A percentile compares a stretch with the other conserved stretches of the same genome.
These are phyloP conservation scores for Xylariaceae sp. DNA, from an alignment of 2,329 filamentous ascomycete species.

Conservation along the genomic window DNA sequence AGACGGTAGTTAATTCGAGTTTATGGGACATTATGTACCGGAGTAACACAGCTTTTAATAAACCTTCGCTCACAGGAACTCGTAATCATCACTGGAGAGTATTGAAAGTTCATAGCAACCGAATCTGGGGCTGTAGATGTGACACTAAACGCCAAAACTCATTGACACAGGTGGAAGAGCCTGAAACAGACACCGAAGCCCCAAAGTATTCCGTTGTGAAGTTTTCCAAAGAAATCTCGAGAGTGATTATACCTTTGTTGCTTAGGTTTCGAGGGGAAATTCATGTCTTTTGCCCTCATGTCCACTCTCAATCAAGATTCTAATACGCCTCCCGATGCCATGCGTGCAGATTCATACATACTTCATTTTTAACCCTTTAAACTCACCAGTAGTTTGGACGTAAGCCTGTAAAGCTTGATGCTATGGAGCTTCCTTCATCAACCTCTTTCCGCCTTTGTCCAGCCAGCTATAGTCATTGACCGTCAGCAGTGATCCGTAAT, in stretches of 20 bases:
- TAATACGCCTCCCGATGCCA: conserved; percentile 28
- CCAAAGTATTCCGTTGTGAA: not conserved
- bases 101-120: too few species aligned
- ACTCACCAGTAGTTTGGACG: conserved; percentile 65
- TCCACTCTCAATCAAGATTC: conserved; percentile 22
- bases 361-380: conserved; percentile 13
- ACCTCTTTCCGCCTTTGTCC: conserved; percentile 76
- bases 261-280: conserved; percentile 15
- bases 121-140: too few species aligned
- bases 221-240: not conserved
- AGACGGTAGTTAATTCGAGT: too few species aligned
- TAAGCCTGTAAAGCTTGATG: conserved; percentile 63
- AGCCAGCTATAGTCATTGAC: conserved; percentile 55
- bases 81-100: too few species aligned
- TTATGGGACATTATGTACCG: too few species aligned
- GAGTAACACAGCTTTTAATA: too few species aligned
- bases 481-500: conserved; percentile 8
- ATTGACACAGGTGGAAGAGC: too few species aligned
- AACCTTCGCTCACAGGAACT: too few species aligned
- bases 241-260: not conserved
- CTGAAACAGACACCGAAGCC: too few species aligned
- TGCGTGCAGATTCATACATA: conserved; percentile 18
- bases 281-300: conserved; percentile 10
- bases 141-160: too few species aligned
- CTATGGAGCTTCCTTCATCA: conserved; percentile 54